phyloP scores from a whole-genome alignment of 257 asterid species.

The Knoxia roxburghii region DNA sequence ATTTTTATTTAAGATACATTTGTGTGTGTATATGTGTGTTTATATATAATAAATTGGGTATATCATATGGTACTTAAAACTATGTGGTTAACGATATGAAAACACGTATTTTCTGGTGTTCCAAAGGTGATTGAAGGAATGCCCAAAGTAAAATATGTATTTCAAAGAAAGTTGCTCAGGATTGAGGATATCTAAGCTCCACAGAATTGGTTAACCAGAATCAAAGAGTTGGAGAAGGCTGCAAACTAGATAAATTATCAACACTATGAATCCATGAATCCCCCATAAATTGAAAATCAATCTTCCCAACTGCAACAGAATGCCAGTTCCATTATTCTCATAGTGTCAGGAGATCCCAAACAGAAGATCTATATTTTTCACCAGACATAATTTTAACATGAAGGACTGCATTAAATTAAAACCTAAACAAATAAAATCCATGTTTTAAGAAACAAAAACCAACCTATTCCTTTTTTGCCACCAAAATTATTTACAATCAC shows the following conservation, averaged over 20 bases:
- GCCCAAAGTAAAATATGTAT: not conserved
- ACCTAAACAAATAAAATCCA: not conserved
- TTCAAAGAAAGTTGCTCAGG: not conserved
- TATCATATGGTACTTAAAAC: too few species aligned
- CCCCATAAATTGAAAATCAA: not conserved
- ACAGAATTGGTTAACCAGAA: not conserved
- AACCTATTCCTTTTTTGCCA: not conserved
- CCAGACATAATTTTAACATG: not conserved
- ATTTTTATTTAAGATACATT: too few species aligned
- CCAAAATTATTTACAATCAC: not conserved
- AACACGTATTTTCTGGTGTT: not conserved
- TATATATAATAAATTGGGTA: too few species aligned
- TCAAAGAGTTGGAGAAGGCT: not conserved
- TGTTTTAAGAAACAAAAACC: not conserved
- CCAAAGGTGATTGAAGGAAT: not conserved
- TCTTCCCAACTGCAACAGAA: not conserved
- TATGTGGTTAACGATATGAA: too few species aligned
- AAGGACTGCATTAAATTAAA: not conserved
- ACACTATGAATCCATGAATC: not conserved
- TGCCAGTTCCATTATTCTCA: not conserved
- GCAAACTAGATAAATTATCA: not conserved
- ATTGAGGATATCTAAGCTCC: not conserved
- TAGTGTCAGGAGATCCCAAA: not conserved
- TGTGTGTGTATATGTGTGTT: too few species aligned
- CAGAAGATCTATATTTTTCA: not conserved